phyloP scores from a whole-genome alignment of 2,329 filamentous ascomycete species.

The Allantophomopsis cytisporea region DNA sequence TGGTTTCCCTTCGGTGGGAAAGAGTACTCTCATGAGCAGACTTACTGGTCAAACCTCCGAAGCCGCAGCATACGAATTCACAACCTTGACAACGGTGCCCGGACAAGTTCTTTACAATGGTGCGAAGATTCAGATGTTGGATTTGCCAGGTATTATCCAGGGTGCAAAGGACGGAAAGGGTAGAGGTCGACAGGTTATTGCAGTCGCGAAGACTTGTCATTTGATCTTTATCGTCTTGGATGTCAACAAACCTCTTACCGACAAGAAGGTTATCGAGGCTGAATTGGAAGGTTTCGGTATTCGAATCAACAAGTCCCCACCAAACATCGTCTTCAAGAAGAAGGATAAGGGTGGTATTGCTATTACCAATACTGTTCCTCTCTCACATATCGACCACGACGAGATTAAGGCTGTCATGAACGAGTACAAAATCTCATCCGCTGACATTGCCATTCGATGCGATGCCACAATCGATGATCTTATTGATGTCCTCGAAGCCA shows the following conservation, averaged over 20 bases:
- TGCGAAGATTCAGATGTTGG: slow-evolving; percentile 94
- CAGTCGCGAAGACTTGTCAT: slow-evolving; percentile 96
- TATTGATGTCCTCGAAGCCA: slow-evolving; percentile 91
- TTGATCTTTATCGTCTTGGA: slow-evolving; percentile 97
- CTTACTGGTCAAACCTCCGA: slow-evolving; percentile 96
- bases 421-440: slow-evolving; percentile 93
- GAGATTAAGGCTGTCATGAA: slow-evolving; percentile 97
- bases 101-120: slow-evolving; percentile 95
- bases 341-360: slow-evolving; percentile 97
- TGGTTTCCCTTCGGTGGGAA: slow-evolving; percentile 94
- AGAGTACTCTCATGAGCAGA: slow-evolving; percentile 92
- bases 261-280: slow-evolving; percentile 89
- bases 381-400: slow-evolving; percentile 86
- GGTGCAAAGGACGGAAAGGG: slow-evolving; percentile 97
- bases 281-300: slow-evolving; percentile 97
- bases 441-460: slow-evolving; percentile 94
- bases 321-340: slow-evolving; percentile 98
- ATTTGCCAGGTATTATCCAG: slow-evolving; percentile 96
- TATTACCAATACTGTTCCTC: slow-evolving; percentile 85
- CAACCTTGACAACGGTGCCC: slow-evolving; percentile 91
- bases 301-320: slow-evolving; percentile 90
- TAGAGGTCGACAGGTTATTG: slow-evolving; percentile 95
- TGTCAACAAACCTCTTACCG: slow-evolving; percentile 94
- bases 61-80: slow-evolving; percentile 96
- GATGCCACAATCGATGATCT: slow-evolving; percentile 95